Base-by-base conservation (phyloP, 2,329 filamentous ascomycete genomes). In the Aspergillus sp. region DNA sequence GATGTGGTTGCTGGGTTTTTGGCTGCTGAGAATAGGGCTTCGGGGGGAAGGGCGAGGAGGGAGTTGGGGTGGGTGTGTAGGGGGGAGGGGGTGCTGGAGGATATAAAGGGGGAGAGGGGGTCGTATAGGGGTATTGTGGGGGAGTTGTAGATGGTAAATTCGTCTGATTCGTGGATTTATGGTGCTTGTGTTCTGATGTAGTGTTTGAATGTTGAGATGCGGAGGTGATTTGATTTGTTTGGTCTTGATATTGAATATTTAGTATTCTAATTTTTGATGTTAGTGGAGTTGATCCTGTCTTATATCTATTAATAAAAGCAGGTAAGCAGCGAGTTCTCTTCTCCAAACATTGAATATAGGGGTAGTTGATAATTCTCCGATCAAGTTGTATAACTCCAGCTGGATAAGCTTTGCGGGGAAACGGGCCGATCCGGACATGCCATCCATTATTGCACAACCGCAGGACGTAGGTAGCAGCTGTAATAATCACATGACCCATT, bases 41-140 rank as follows among this genome's bases (percentile, higher is more conserved):
- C 74, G 9, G 78, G 73, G 63, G 62, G 67, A 32, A 74, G 74
- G 69, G 80, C 79, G 13, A 63, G 65, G 55, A 65, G 70, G 49
- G 49, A 67, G 59, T 63, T 80, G 48, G 76, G 75, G 1, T 80
- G 78, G 78, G 57, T 59, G 13, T 70, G 70, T 7, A 63, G 57
- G 41, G 60, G 67, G 2, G 58, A 60, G 19, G 65, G 58, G 0
- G 55, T 76, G 36, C 59, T 76, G 23, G 70, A 64, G 52, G 75
- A 77, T 57, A 58, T 77, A 15, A 61, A 69, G 21, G 61, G 52
- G 12, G 69, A 69, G 21, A 60, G 52, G 13, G 69, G 70, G 0
- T 63, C 70, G 15, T 72, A 72, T 56, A 28, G 54, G 28, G 17
- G 19, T 17, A 63, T 65, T 19, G 63, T 59, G 10, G 58, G 62